Evolutionary conservation across 345 rosid genomes (phyloP).

Genomic region (Trapa bicornis): DNA sequence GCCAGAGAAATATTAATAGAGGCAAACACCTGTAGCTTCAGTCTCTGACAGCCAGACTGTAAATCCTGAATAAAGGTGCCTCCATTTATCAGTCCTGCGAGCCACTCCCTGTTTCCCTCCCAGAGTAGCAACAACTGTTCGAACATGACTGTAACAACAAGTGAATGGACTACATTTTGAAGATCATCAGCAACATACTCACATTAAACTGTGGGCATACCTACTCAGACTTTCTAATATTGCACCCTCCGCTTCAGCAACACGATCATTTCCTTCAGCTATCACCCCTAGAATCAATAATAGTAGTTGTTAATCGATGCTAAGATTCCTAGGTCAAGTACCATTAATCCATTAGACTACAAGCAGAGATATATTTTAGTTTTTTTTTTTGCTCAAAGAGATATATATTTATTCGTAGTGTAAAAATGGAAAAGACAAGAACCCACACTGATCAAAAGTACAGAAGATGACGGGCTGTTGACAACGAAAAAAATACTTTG

Average conservation of each 20-base stretch:
- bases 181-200: constrained; percentile 3
- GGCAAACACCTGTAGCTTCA: constrained; percentile 51
- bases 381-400: not conserved
- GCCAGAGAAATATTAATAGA: not conserved
- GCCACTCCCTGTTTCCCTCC: constrained; percentile 79
- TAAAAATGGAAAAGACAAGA: not conserved
- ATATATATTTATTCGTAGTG: not conserved
- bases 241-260: constrained; percentile 55
- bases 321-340: constrained; percentile 11
- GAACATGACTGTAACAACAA: constrained; percentile 55
- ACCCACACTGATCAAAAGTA: not conserved
- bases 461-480: not conserved
- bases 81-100: constrained; percentile 49
- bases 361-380: not conserved
- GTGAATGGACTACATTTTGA: not conserved
- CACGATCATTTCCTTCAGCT: constrained; percentile 53
- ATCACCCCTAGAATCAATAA: constrained; percentile 47
- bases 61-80: constrained; percentile 74
- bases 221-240: constrained; percentile 74
- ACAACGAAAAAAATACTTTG: not conserved
- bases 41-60: constrained; percentile 78
- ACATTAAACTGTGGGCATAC: constrained; percentile 20
- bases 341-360: not conserved
- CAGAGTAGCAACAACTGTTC: constrained; percentile 75
- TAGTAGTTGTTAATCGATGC: constrained; percentile 20